Conservation (phyloP, 176 grass and related monocot genomes). For the Oryza glaberrima region DNA sequence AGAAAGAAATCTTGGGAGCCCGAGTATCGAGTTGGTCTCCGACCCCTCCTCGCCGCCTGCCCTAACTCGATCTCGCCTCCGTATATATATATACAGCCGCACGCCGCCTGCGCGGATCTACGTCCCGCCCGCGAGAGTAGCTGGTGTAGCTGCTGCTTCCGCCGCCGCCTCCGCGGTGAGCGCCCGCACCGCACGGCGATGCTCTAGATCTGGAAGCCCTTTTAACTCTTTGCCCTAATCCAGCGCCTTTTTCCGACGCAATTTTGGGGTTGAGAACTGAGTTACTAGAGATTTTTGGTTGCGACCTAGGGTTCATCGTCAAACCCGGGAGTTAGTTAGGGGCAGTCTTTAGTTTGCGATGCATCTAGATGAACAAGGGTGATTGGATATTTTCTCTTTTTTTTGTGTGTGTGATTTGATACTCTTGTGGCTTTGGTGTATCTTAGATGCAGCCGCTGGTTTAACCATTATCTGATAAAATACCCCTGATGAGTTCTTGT, state of each 20-base stretch:
- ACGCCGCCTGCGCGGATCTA: neutral
- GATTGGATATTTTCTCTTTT: neutral
- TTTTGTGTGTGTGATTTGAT: neutral
- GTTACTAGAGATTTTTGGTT: neutral
- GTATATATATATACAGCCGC: no score
- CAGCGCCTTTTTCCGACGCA: neutral
- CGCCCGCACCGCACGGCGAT: no score
- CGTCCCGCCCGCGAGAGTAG: no score
- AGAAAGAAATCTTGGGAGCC: neutral
- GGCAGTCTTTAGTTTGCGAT: neutral
- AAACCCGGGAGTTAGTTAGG: neutral
- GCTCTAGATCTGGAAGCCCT: neutral
- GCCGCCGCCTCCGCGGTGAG: neutral
- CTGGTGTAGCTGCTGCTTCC: neutral
- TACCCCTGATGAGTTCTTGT: no score
- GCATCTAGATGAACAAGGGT: neutral
- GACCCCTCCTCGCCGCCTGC: no score
- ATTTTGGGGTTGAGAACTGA: neutral
- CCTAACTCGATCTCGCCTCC: neutral
- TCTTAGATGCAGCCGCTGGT: neutral
- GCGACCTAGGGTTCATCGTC: neutral
- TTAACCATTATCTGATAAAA: neutral
- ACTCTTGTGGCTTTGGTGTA: neutral
- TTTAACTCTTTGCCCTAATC: no score
- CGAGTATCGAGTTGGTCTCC: neutral